Evolutionary conservation across 495 filamentous ascomycete genomes (phyloP).

Genomic region (Penicillium riverlandense): DNA sequence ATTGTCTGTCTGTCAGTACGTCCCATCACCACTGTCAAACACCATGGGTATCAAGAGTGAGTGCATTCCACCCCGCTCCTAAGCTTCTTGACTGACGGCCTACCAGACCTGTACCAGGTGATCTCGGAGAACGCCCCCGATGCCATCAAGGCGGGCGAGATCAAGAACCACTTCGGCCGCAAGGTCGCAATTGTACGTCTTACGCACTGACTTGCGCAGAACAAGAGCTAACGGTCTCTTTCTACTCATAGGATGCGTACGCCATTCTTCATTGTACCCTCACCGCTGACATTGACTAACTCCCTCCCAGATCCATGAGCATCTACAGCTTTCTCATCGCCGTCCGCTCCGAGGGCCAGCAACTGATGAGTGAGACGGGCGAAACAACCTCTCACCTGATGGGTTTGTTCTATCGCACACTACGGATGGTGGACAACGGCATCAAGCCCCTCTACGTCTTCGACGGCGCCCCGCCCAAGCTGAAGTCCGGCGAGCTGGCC

Average conservation of each 20-base stretch:
- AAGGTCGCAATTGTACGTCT: slow-evolving; percentile 88
- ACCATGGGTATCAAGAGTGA: slow-evolving; percentile 87
- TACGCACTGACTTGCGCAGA: neutral
- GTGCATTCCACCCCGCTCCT: slow-evolving; percentile 1
- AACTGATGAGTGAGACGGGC: slow-evolving; percentile 86
- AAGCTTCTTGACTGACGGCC: slow-evolving; percentile 5
- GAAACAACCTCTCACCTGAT: slow-evolving; percentile 97
- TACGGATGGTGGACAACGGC: slow-evolving; percentile 96
- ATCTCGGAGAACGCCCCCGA: slow-evolving; percentile 89
- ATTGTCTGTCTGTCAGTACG: too few relatives aligned
- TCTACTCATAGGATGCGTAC: slow-evolving; percentile 69
- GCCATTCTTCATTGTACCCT: slow-evolving; percentile 16
- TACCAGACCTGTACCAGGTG: slow-evolving; percentile 66
- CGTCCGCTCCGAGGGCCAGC: slow-evolving; percentile 91
- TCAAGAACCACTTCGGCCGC: slow-evolving; percentile 96
- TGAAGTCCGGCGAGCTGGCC: slow-evolving; percentile 92
- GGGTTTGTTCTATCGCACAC: slow-evolving; percentile 98
- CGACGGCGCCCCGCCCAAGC: slow-evolving; percentile 90
- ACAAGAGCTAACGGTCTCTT: slow-evolving; percentile 9
- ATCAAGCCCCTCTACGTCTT: slow-evolving; percentile 99
- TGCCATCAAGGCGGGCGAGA: slow-evolving; percentile 92
- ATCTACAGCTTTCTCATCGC: slow-evolving; percentile 98
- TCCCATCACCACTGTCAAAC: neutral
- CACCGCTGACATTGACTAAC: slow-evolving; percentile 9
- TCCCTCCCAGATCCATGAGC: slow-evolving; percentile 74